Evolutionary conservation across 1,284 basidiomycete genomes (phyloP).

Genomic region (Schizophyllum amplum): DNA sequence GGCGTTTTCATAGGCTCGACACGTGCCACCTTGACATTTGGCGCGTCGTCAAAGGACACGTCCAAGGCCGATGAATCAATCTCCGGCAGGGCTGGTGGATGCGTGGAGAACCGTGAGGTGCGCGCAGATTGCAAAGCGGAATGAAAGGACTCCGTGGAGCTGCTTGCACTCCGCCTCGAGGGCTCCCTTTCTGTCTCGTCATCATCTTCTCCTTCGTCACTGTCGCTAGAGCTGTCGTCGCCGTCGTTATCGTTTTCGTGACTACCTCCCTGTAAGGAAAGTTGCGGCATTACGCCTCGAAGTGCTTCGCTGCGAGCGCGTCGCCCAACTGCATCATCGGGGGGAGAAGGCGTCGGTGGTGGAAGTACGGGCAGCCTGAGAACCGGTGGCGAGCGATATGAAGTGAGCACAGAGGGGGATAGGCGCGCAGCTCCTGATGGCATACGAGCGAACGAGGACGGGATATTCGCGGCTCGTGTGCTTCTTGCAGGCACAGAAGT

Average conservation of each 20-base stretch:
- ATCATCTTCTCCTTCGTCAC: neutral
- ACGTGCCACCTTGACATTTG: neutral
- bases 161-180: neutral
- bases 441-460: neutral
- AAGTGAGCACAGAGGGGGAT: neutral
- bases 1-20: neutral
- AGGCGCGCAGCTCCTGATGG: neutral
- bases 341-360: neutral
- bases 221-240: neutral
- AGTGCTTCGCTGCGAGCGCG: neutral
- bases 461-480: neutral
- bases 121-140: too few relatives aligned
- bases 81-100: neutral
- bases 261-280: neutral
- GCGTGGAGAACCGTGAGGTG: too few relatives aligned
- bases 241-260: neutral
- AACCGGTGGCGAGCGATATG: neutral
- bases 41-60: neutral
- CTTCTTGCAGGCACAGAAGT: neutral
- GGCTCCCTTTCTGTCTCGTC: neutral
- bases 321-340: neutral
- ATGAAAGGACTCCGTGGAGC: neutral
- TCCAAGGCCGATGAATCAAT: neutral
- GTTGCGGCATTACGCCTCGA: too few relatives aligned
- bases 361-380: neutral